Evolutionary conservation across 2,329 filamentous ascomycete genomes (phyloP), one percentile per base, ranked within the genome.

Genomic region (Epichloe scottii): DNA sequence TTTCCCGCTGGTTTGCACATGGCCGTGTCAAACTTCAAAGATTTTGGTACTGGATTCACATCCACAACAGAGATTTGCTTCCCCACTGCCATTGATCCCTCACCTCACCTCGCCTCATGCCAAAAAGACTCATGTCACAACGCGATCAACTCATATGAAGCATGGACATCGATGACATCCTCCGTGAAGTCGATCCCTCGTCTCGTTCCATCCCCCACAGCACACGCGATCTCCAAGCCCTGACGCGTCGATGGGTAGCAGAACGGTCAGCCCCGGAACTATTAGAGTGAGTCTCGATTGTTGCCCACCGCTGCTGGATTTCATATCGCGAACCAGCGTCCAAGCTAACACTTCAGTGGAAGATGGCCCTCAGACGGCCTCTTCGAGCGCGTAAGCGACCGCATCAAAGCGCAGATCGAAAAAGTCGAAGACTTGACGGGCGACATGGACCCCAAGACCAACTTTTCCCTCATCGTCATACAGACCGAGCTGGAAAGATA

Each of bases 401-500:
- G 83, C 53, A 80, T 89, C 56, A 80, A 82, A 58, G 68, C 70
- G 45, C 84, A 87, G 71, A 86, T 87, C 61, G 78, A 83, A 66
- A 77, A 75, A 58, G 80, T 88, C 56, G 84, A 87, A 69, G 79
- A 84, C 53, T 79, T 90, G 76, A 91, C 86, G 12, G 86, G 85
- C 55, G 83, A 87, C 62, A 85, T 90, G 81, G 89, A 95, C 62
- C 86, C 90, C 45, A 89, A 87, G 67, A 84, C 87, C 56, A 97
- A 95, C 66, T 95, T 98, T 66, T 82, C 82, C 54, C 82, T 97
- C 62, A 95, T 96, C 46, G 85, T 98, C 55, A 83, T 96, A 50
- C 93, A 98, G 72, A 97, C 94, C 6, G 93, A 98, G 70, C 79
- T 98, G 50, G 90, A 96, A 66, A 78, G 93, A 44, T 94, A 87